phyloP scores from a whole-genome alignment of 2,329 filamentous ascomycete genomes.

The Metarhizium anisopliae region DNA sequence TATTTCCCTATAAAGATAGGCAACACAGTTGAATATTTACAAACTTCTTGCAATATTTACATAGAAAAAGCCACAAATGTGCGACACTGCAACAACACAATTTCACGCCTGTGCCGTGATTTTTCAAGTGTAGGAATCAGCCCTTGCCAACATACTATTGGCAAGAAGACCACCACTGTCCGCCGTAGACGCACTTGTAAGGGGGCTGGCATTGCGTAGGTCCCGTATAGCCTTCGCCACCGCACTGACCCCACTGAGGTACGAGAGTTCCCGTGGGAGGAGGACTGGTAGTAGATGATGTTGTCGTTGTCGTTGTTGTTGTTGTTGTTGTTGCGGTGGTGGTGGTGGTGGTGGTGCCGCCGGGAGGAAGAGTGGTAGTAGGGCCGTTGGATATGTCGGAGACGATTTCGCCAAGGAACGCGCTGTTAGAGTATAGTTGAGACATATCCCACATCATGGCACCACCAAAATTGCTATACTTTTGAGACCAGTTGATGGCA shows the following conservation, averaged over 20 bases:
- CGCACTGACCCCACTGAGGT: constrained; percentile 16
- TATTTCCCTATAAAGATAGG: no score
- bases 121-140: no score
- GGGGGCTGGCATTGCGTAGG: constrained; percentile 14
- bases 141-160: background rate
- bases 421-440: constrained; percentile 48
- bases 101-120: no score
- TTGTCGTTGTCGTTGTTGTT: constrained; percentile 2
- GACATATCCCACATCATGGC: constrained; percentile 63
- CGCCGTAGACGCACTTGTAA: constrained; percentile 11
- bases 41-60: no score
- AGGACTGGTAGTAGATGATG: constrained; percentile 2
- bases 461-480: constrained; percentile 53
- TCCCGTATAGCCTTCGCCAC: constrained; percentile 13
- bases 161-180: constrained; percentile 15
- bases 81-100: no score
- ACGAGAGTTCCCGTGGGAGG: constrained; percentile 10
- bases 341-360: background rate
- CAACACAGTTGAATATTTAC: no score
- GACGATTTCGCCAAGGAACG: constrained; percentile 41
- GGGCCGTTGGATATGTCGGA: constrained; percentile 18
- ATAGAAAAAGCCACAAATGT: no score
- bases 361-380: background rate
- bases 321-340: background rate
- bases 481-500: constrained; percentile 44